Conservation (phyloP, 2,329 filamentous ascomycete species). For the Byssothecium circinans region DNA sequence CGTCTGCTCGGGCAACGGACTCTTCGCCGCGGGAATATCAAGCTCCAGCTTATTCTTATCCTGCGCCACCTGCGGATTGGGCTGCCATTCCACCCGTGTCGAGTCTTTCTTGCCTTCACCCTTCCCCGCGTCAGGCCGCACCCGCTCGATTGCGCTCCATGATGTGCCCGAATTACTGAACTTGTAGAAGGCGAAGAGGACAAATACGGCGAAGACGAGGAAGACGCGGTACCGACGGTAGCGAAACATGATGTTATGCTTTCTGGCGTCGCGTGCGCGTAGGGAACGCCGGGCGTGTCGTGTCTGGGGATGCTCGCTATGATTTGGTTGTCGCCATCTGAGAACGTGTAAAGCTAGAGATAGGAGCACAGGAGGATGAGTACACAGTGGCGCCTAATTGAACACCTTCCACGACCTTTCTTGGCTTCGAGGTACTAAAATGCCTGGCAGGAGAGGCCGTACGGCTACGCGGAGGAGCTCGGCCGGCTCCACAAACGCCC, state of each 20-base stretch:
- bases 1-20: constrained; percentile 22
- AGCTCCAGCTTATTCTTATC: constrained; percentile 38
- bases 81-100: constrained; percentile 20
- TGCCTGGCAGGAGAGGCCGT: too few relatives aligned
- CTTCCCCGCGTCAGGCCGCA: constrained; percentile 7
- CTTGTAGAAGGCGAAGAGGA: constrained; percentile 58
- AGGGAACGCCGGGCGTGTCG: neutral
- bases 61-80: constrained; percentile 29
- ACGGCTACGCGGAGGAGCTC: constrained; percentile 7
- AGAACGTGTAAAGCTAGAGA: constrained; percentile 6
- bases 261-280: constrained; percentile 15
- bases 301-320: constrained; percentile 4
- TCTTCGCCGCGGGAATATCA: constrained; percentile 35
- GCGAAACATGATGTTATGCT: constrained; percentile 53
- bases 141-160: constrained; percentile 31
- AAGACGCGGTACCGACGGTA: constrained; percentile 65
- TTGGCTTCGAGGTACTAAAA: too few relatives aligned
- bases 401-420: constrained; percentile 25
- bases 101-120: constrained; percentile 19
- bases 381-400: neutral
- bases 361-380: neutral
- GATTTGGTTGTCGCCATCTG: constrained; percentile 23
- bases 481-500: neutral
- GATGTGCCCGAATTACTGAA: constrained; percentile 52
- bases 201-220: constrained; percentile 57